Percentiles rank a stretch among this genome's conserved stretches.
These are phyloP conservation scores for Ceratopteris richardii DNA, from an alignment of 75 land plant genomes.

Conservation along the genomic window DNA sequence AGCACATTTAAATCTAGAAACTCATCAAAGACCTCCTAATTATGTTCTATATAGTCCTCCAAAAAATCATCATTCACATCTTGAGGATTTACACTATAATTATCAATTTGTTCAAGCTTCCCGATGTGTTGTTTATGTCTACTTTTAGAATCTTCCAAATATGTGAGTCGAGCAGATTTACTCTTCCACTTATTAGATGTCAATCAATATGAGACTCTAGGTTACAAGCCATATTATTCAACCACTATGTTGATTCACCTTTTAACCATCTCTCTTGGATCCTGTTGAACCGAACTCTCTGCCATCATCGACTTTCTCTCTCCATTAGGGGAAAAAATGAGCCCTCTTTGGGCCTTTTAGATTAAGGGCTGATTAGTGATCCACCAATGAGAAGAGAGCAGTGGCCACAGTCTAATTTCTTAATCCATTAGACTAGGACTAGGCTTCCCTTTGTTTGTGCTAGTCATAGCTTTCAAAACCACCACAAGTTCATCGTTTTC, in stretches of 20 bases:
- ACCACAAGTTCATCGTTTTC: no score
- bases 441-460: no score
- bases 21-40: conserved; percentile 94
- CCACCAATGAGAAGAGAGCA: no score
- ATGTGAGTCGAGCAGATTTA: conserved; percentile 76
- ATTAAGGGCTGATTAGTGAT: no score
- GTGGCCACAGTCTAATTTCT: no score
- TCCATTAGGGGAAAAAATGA: no score
- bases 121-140: conserved; percentile 86
- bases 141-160: conserved; percentile 71
- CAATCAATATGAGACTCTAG: conserved; percentile 80
- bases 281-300: no score
- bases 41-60: conserved; percentile 92
- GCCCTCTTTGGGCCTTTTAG: no score
- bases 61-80: conserved; percentile 92
- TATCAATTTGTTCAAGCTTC: conserved; percentile 89
- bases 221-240: conserved; percentile 91
- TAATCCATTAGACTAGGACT: no score
- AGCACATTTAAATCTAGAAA: conserved; percentile 87
- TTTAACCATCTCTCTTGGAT: conserved; percentile 96
- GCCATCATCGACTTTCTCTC: no score
- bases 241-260: conserved; percentile 94
- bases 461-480: no score
- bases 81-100: conserved; percentile 94
- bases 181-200: conserved; percentile 84